Conservation (phyloP, 176 grass and related monocot genomes). For the Triticum urartu region DNA sequence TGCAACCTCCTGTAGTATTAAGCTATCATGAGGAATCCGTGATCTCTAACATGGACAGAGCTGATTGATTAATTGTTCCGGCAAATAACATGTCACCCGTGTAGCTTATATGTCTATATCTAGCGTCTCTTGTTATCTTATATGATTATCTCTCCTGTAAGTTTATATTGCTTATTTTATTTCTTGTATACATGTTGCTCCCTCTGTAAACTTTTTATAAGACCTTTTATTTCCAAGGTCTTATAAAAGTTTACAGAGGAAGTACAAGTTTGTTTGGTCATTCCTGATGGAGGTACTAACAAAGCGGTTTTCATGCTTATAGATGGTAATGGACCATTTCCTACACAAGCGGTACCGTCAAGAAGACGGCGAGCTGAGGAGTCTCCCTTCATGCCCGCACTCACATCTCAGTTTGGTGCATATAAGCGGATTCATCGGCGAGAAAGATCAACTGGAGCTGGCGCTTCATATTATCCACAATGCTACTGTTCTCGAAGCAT, state of each 20-base stretch:
- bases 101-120: neutral
- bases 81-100: neutral
- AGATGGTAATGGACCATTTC: neutral
- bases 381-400: neutral
- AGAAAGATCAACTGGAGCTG: constrained; percentile 24
- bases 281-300: neutral
- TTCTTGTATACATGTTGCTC: no score
- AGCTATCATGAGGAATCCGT: neutral
- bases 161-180: no score
- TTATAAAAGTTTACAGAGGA: no score
- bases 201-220: no score
- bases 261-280: neutral
- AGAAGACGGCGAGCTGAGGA: neutral
- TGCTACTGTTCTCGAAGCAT: neutral
- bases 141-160: no score
- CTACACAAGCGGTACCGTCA: neutral
- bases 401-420: neutral
- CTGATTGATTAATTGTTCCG: neutral
- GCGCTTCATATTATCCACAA: constrained; percentile 9
- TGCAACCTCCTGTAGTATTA: neutral
- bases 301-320: neutral
- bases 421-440: neutral
- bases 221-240: no score
- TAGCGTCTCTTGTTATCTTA: neutral
- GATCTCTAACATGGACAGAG: neutral